These are phyloP conservation scores for Backusella morwellensis DNA, from an alignment of 192 early-diverging fungal genomes.

Conservation along the genomic window DNA sequence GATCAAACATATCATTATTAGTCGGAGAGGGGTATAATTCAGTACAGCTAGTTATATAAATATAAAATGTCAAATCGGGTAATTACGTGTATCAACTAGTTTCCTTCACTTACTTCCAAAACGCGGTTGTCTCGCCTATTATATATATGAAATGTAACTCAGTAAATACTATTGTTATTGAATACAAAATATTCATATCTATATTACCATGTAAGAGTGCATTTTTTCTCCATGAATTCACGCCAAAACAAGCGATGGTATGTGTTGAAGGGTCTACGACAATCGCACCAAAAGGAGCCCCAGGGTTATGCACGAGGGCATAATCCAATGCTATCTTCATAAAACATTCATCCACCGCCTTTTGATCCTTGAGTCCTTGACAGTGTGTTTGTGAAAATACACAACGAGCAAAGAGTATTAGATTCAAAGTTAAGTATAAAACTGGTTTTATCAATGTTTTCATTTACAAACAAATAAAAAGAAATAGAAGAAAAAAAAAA, in stretches of 20 bases:
- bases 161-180: neutral
- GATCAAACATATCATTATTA: constrained; percentile 20
- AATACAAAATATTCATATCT: neutral
- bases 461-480: neutral
- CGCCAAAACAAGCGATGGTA: constrained; percentile 24
- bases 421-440: neutral
- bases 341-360: constrained; percentile 15
- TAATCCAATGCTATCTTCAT: constrained; percentile 23
- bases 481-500: neutral
- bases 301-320: constrained; percentile 15
- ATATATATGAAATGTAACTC: neutral
- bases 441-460: neutral
- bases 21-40: constrained; percentile 26
- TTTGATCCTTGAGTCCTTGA: neutral
- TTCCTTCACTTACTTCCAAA: constrained; percentile 28
- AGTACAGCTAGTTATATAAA: constrained; percentile 8
- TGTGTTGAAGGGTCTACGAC: constrained; percentile 18
- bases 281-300: constrained; percentile 22
- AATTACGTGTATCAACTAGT: neutral
- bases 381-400: neutral
- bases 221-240: constrained; percentile 20
- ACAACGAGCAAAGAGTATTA: neutral
- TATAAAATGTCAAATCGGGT: neutral
- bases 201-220: constrained; percentile 21
- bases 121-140: constrained; percentile 23